A percentile compares a stretch with the other conserved stretches of the same genome.
These are phyloP conservation scores for Trametes maxima DNA, from an alignment of 768 basidiomycete genomes.

Conservation along the genomic window DNA sequence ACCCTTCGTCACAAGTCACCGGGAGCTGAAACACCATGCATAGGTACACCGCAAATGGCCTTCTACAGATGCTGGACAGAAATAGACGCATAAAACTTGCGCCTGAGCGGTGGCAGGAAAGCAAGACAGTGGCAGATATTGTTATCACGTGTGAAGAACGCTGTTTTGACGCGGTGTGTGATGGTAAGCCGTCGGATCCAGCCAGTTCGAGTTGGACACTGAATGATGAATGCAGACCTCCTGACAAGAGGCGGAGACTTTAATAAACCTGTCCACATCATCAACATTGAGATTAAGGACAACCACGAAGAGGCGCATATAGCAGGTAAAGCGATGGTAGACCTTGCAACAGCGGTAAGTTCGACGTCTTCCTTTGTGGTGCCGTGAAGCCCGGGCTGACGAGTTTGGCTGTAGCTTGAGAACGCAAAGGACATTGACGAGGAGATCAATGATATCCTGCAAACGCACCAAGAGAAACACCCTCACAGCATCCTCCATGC, in stretches of 20 bases:
- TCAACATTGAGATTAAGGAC: slow-evolving; percentile 98
- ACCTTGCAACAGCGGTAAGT: slow-evolving; percentile 86
- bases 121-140: slow-evolving; percentile 84
- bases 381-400: slow-evolving; percentile 11
- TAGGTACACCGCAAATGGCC: slow-evolving; percentile 92
- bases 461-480: slow-evolving; percentile 83
- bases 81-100: slow-evolving; percentile 90
- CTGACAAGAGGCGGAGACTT: slow-evolving; percentile 86
- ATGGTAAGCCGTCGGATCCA: slow-evolving; percentile 59
- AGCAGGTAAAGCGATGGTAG: slow-evolving; percentile 93
- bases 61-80: slow-evolving; percentile 94
- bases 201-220: slow-evolving; percentile 10
- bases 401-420: slow-evolving; percentile 66
- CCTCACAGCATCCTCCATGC: slow-evolving; percentile 91
- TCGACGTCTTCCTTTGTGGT: not conserved
- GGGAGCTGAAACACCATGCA: not conserved
- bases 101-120: slow-evolving; percentile 98
- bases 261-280: slow-evolving; percentile 92
- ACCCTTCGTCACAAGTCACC: not conserved
- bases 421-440: slow-evolving; percentile 84
- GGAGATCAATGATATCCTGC: slow-evolving; percentile 86
- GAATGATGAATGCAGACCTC: slow-evolving; percentile 58
- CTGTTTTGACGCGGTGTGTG: slow-evolving; percentile 97
- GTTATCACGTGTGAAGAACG: slow-evolving; percentile 99
- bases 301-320: slow-evolving; percentile 98